A percentile compares a stretch with the other conserved stretches of the same genome.
Evolutionary conservation across 2,329 filamentous ascomycete species (phyloP).

Genomic region (Aspergillus ochraceoroseus): DNA sequence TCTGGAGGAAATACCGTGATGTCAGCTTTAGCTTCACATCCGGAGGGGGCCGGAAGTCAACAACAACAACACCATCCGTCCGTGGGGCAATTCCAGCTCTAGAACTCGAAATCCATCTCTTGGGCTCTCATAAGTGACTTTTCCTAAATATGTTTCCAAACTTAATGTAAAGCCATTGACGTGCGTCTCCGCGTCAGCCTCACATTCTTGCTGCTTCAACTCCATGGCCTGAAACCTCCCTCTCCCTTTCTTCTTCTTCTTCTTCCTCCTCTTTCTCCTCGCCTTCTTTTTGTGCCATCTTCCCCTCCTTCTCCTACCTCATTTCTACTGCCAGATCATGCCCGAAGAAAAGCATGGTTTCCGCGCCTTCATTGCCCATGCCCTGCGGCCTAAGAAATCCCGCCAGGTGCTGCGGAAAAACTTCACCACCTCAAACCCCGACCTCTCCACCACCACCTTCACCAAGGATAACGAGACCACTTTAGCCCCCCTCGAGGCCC

Average conservation of each 20-base stretch:
- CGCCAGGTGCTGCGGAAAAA: slow-evolving; percentile 36
- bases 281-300: neutral
- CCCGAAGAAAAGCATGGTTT: slow-evolving; percentile 31
- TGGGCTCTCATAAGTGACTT: too few relatives aligned
- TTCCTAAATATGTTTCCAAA: too few relatives aligned
- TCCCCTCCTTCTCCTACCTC: neutral
- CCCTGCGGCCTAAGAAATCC: slow-evolving; percentile 35
- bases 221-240: slow-evolving; percentile 1
- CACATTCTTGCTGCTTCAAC: slow-evolving; percentile 5
- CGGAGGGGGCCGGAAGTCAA: too few relatives aligned
- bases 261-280: slow-evolving; percentile 1
- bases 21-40: too few relatives aligned
- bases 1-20: too few relatives aligned
- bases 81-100: too few relatives aligned
- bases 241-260: slow-evolving; percentile 1
- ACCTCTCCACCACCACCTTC: slow-evolving; percentile 23
- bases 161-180: neutral
- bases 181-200: slow-evolving; percentile 8
- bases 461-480: slow-evolving; percentile 23
- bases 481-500: slow-evolving; percentile 33
- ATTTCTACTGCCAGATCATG: slow-evolving; percentile 26
- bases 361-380: slow-evolving; percentile 28
- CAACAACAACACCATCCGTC: too few relatives aligned
- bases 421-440: slow-evolving; percentile 28
- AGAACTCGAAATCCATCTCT: too few relatives aligned